Base-by-base conservation (phyloP, 306 rosid genomes). In the Vigna hirtella region DNA sequence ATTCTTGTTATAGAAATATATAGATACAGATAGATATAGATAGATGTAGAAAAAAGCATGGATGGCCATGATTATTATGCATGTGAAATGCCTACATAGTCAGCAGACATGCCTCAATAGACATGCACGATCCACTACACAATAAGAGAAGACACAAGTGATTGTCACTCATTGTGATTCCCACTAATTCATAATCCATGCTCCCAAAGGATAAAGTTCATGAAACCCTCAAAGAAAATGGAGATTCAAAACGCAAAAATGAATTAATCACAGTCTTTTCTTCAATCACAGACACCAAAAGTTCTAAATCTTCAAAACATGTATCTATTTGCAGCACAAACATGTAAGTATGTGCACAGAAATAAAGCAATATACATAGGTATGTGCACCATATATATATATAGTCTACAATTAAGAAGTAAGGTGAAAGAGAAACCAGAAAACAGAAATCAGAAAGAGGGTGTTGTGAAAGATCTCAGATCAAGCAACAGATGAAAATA, bases 11-110 rank as follows among this genome's bases (percentile, higher is more conserved):
- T 66, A 40, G 71, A 61, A 28, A 66, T 9, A 45, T 3, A 11
- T 43, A 42, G 4, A 43, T 11, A 43, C 2, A 43, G 11, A 43
- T 11, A 45, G 50, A 45, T 12, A 43, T 66, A 66, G 34, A 43
- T 66, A 43, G 52, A 66, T 66, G 71, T 51, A 18, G 71, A 66
- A 66, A 66, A 66, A 20, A 42, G 47, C 47, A 42, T 42, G 53
- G 36, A 42, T 18, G 72, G 12, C 34, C 11, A 66, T 66, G 53
- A 66, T 66, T 66, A 12, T 43, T 6, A 66, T 66, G 72, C 72
- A 66, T 66, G 72, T 66, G 72, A 66, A 42, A 66, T 66, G 72
- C 72, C 43, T 66, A 66, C 36, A 66, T 43, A 66, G 72, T 66
- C 72, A 66, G 42, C 51, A 40, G 69, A 65, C 70, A 64, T 64